Percentiles rank a stretch among this genome's conserved stretches.
phyloP scores from a whole-genome alignment of 2,329 filamentous ascomycete genomes.

The Xylariaceae sp. region DNA sequence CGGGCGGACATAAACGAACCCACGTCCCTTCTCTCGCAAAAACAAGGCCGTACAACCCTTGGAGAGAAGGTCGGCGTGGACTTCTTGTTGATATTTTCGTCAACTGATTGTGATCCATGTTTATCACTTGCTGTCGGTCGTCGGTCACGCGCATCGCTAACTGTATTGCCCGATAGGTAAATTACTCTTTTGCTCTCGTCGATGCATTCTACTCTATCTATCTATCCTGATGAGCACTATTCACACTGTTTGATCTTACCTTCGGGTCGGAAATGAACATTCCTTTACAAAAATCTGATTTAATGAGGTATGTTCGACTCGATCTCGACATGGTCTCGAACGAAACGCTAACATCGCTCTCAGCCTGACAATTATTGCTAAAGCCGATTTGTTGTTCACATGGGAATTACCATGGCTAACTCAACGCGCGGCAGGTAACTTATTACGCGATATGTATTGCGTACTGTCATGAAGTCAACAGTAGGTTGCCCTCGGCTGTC shows the following conservation, averaged over 20 bases:
- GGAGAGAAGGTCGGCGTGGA: slow-evolving; percentile 44
- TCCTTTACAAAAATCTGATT: slow-evolving; percentile 33
- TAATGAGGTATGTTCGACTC: slow-evolving; percentile 33
- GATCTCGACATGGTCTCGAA: no score
- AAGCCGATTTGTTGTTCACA: slow-evolving; percentile 2
- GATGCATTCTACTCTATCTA: slow-evolving; percentile 6
- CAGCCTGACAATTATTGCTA: slow-evolving; percentile 28
- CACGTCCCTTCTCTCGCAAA: slow-evolving; percentile 42
- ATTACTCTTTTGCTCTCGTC: slow-evolving; percentile 11
- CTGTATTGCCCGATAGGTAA: slow-evolving; percentile 25
- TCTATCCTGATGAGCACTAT: slow-evolving; percentile 35
- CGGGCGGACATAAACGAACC: slow-evolving; percentile 64
- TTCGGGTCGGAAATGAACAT: slow-evolving; percentile 35
- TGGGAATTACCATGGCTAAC: slow-evolving; percentile 9
- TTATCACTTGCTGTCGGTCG: slow-evolving; percentile 5
- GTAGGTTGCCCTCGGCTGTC: slow-evolving; percentile 8
- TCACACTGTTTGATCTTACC: slow-evolving; percentile 38
- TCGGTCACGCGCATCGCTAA: slow-evolving; percentile 28
- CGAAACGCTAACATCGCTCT: slow-evolving; percentile 16
- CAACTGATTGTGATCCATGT: slow-evolving; percentile 49
- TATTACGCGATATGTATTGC: neutral
- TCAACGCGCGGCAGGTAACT: slow-evolving; percentile 19
- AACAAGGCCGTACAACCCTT: slow-evolving; percentile 60
- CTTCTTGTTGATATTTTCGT: slow-evolving; percentile 62
- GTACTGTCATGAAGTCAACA: neutral